phyloP scores from a whole-genome alignment of 768 basidiomycete genomes.

The Tricholoma saponaceum region DNA sequence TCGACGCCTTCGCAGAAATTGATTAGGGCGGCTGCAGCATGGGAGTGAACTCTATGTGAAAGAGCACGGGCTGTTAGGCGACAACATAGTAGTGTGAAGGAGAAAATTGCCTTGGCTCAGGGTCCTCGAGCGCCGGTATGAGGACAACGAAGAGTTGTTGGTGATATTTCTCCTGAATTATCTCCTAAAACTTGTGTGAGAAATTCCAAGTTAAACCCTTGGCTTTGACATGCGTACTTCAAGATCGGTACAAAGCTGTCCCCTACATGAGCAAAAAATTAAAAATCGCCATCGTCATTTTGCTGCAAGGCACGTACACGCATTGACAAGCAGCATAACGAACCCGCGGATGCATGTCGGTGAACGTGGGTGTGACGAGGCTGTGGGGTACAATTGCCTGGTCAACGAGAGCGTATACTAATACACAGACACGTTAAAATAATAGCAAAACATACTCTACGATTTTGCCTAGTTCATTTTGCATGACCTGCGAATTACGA shows the following conservation, averaged over 20 bases:
- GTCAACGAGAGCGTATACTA: not conserved
- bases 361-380: constrained; percentile 73
- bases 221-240: constrained; percentile 44
- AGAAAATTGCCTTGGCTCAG: constrained; percentile 57
- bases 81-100: not conserved
- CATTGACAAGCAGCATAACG: constrained; percentile 82
- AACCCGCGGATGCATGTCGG: constrained; percentile 75
- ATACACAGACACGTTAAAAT: not conserved
- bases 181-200: constrained; percentile 43
- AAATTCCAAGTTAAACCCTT: not conserved
- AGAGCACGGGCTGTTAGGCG: not conserved
- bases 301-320: constrained; percentile 46
- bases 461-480: constrained; percentile 77
- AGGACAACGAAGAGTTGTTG: constrained; percentile 65
- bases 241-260: constrained; percentile 86
- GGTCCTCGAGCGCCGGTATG: constrained; percentile 70
- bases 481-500: constrained; percentile 52
- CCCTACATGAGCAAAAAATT: constrained; percentile 39
- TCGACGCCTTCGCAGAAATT: constrained; percentile 91
- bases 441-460: constrained; percentile 54
- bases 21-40: constrained; percentile 84
- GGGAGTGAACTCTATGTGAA: constrained; percentile 66
- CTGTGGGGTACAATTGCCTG: constrained; percentile 27
- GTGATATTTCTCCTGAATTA: constrained; percentile 71
- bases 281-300: not conserved